Evolutionary conservation across 176 grass and related monocot species (phyloP), one percentile per base, ranked within the genome.

Genomic region (Rhynchospora tenuis): DNA sequence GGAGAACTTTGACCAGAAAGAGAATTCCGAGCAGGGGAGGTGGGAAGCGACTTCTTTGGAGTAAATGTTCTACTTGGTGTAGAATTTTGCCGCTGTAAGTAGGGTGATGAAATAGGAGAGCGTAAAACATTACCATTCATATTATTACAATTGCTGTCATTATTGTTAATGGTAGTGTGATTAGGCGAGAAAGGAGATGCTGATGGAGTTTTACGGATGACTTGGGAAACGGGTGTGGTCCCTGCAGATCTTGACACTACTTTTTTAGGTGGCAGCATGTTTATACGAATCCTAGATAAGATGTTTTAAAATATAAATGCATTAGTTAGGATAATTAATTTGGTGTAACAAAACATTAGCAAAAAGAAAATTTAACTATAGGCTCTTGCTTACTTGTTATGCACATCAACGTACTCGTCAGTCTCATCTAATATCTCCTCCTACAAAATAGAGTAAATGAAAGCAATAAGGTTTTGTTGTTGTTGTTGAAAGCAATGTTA

Each of bases 391-490:
- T 93, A 99, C 96, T 95, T 99, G 75, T 99, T 99, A 69, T 99
- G 96, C 54, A 99, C 93, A 86, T 99, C 96, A 73, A 99, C 91
- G 67, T 99, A 99, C 38, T 99, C 96, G 10, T 99, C 96, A 20
- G 96, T 99, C 84, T 99, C 96, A 81, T 99, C 96, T 52, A 85
- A 95, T 81, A 99, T 99, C 75, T 88, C 91, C 93, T 99, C 96
- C 96, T 99, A 83, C n/a, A 17, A 81, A 81, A 78, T 15, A 11
- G 55, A 71, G 27, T 7, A 51, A 23, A 28, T 6, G 16, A 76
- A 54, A 52, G 7, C 24, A 76, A 55, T 9, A 38, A 38, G 33
- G 2, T 38, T 38, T 38, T 38, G 33, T 38, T 38, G 33, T 38
- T n/a, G n/a, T n/a, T n/a, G n/a, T n/a, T n/a, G n/a, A n/a, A 52